phyloP scores from a whole-genome alignment of 257 asterid genomes.

The Penstemon barbatus region DNA sequence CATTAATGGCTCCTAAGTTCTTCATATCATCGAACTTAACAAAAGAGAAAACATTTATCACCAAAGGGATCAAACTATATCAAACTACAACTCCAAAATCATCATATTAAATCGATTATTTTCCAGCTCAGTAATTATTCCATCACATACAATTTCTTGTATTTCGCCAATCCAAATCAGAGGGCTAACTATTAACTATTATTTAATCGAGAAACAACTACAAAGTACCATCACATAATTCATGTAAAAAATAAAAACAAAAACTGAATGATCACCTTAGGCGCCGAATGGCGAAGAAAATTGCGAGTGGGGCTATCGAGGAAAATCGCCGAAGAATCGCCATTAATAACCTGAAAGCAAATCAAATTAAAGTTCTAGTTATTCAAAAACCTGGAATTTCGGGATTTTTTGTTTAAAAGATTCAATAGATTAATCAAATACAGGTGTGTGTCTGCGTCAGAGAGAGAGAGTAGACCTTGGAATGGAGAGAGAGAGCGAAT shows the following conservation, averaged over 20 bases:
- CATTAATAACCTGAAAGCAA: conserved; percentile 50
- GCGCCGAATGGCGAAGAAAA: conserved; percentile 55
- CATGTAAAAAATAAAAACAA: not conserved
- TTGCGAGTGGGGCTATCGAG: conserved; percentile 59
- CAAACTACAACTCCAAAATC: too few species aligned
- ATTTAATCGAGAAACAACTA: not conserved
- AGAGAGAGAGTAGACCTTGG: conserved; percentile 33
- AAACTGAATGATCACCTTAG: conserved; percentile 35
- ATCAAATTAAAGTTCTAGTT: conserved; percentile 27
- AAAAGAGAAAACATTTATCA: too few species aligned
- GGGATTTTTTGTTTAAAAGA: conserved; percentile 24
- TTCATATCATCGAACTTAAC: too few species aligned
- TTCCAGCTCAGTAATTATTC: not conserved
- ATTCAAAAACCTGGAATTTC: not conserved
- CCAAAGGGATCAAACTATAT: too few species aligned
- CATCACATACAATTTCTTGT: not conserved
- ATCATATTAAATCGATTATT: too few species aligned
- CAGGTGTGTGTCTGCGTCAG: not conserved
- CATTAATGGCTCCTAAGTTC: too few species aligned
- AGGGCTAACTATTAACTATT: too few species aligned
- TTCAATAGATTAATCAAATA: conserved; percentile 28
- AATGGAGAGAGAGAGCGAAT: conserved; percentile 39
- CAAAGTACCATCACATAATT: not conserved
- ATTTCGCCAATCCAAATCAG: too few species aligned
- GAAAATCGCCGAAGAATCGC: conserved; percentile 60